These are phyloP conservation scores for Globisporangium spinosum DNA, from an alignment of 352 stramenopile genomes.

Conservation along the genomic window DNA sequence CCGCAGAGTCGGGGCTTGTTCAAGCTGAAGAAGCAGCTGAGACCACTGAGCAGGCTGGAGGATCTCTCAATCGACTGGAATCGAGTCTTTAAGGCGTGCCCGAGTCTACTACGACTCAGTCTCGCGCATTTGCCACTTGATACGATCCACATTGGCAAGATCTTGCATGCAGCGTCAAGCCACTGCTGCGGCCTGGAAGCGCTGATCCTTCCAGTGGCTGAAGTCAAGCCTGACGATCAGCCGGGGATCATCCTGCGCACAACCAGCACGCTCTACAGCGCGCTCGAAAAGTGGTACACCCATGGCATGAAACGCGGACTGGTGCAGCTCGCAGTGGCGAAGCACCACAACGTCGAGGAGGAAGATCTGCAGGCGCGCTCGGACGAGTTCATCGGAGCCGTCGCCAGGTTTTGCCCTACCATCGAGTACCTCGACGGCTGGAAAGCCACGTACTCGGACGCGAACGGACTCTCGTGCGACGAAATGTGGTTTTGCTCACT, in stretches of 20 bases:
- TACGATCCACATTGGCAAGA: neutral
- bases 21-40: neutral
- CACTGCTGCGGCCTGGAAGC: neutral
- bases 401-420: constrained; percentile 18
- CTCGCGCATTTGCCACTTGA: neutral
- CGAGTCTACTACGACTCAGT: neutral
- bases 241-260: neutral
- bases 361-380: constrained; percentile 2
- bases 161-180: neutral
- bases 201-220: neutral
- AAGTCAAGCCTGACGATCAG: neutral
- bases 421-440: constrained; percentile 28
- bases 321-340: constrained; percentile 22
- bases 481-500: constrained; percentile 23
- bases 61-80: neutral
- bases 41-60: neutral
- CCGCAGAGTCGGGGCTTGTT: neutral
- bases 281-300: constrained; percentile 18
- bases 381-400: constrained; percentile 17
- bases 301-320: constrained; percentile 16
- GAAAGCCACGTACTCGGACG: constrained; percentile 19
- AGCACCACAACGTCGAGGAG: constrained; percentile 18
- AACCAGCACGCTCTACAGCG: constrained; percentile 11
- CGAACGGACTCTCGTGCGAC: constrained; percentile 17
- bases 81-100: neutral